A percentile compares a stretch with the other conserved stretches of the same genome.
These are phyloP conservation scores for Tagetes erecta DNA, from an alignment of 129 eudicot genomes.

Conservation along the genomic window DNA sequence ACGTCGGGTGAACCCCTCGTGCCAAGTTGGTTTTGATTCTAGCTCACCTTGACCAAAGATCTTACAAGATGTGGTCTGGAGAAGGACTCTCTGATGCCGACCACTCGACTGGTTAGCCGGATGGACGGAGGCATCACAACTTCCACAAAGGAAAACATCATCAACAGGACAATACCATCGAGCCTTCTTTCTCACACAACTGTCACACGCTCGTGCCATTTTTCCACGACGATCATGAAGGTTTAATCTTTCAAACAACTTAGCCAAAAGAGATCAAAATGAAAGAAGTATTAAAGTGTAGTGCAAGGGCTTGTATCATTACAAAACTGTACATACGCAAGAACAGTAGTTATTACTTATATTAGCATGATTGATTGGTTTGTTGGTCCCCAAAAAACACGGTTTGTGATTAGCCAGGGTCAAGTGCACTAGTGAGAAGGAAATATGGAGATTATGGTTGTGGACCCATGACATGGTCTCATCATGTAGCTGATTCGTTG, in stretches of 20 bases:
- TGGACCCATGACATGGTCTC: constrained; percentile 37
- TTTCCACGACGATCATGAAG: constrained; percentile 49
- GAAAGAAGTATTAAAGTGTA: constrained; percentile 3
- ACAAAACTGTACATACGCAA: constrained; percentile 18
- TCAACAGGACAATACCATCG: constrained; percentile 86
- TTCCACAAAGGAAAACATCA: constrained; percentile 82
- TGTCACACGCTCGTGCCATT: constrained; percentile 79
- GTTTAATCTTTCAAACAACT: background rate
- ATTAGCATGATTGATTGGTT: constrained; percentile 7
- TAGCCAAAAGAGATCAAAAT: constrained; percentile 3
- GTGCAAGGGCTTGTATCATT: constrained; percentile 1
- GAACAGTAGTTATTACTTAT: background rate
- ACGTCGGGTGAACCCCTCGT: constrained; percentile 67
- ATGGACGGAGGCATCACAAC: constrained; percentile 68
- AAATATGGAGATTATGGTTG: constrained; percentile 32
- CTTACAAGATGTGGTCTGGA: constrained; percentile 43
- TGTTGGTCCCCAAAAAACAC: constrained; percentile 41
- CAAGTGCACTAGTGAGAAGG: constrained; percentile 23
- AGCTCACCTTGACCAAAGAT: background rate
- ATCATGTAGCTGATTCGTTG: constrained; percentile 56
- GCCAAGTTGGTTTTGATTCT: constrained; percentile 61
- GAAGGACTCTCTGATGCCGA: constrained; percentile 67
- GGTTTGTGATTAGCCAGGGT: constrained; percentile 27
- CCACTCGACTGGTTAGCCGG: constrained; percentile 73
- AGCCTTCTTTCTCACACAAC: constrained; percentile 65